Evolutionary conservation across 345 rosid species (phyloP).

Genomic region (Firmiana major): DNA sequence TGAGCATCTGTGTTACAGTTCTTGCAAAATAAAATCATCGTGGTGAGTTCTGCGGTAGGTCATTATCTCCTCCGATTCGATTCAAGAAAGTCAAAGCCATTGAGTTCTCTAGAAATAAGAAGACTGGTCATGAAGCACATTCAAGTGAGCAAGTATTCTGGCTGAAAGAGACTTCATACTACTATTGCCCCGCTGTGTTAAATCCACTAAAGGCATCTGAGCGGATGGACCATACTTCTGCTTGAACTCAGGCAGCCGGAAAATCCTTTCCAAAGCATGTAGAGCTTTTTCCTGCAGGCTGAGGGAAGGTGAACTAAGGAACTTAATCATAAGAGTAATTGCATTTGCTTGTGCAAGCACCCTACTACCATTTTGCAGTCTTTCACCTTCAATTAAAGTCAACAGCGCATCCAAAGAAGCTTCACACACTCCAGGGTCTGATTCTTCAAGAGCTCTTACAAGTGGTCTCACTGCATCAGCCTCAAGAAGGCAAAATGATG

Average conservation of each 20-base stretch:
- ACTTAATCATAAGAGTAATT: conserved; percentile 41
- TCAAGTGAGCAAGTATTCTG: conserved; percentile 59
- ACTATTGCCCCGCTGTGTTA: conserved; percentile 58
- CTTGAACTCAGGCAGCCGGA: conserved; percentile 54
- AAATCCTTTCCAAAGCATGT: conserved; percentile 53
- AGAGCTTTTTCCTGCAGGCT: conserved; percentile 56
- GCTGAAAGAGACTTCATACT: conserved; percentile 62
- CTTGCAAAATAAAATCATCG: conserved; percentile 3
- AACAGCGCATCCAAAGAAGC: conserved; percentile 58
- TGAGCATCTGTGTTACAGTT: background rate
- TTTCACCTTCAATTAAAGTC: conserved; percentile 55
- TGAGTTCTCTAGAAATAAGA: conserved; percentile 46
- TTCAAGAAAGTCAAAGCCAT: background rate
- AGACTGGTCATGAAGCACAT: conserved; percentile 61
- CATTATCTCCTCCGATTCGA: background rate
- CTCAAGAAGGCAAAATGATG: conserved; percentile 67
- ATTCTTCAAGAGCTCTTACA: conserved; percentile 42
- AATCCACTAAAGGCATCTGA: conserved; percentile 57
- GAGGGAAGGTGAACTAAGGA: conserved; percentile 47
- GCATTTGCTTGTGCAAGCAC: conserved; percentile 54
- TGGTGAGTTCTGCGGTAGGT: background rate
- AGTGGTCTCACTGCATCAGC: conserved; percentile 56
- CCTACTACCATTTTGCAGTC: conserved; percentile 52
- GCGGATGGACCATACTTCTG: conserved; percentile 54
- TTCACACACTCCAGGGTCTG: conserved; percentile 44